Evolutionary conservation across 805 yeast species (phyloP).

Genomic region (Torulaspora quercuum): DNA sequence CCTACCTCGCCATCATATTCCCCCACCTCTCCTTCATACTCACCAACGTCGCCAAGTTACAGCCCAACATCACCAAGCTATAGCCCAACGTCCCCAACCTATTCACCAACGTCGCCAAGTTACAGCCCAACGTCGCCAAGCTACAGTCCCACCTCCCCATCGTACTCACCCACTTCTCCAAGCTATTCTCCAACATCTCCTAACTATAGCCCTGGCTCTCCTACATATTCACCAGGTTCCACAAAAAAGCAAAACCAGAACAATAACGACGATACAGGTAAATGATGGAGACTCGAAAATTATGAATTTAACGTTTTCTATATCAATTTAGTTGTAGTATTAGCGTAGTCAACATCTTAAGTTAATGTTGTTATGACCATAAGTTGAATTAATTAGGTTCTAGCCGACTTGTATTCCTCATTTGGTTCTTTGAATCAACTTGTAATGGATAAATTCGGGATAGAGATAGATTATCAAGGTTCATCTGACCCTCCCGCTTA

Average conservation of each 20-base stretch:
- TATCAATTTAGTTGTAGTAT: slow-evolving; percentile 11
- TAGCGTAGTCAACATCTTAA: no score
- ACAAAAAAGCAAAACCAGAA: slow-evolving; percentile 20
- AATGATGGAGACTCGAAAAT: slow-evolving; percentile 6
- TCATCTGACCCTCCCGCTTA: no score
- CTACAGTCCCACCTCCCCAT: slow-evolving; percentile 44
- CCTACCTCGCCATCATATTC: slow-evolving; percentile 67
- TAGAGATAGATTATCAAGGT: no score
- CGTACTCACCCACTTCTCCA: slow-evolving; percentile 39
- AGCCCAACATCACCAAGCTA: slow-evolving; percentile 50
- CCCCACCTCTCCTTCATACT: slow-evolving; percentile 61
- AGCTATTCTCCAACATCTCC: slow-evolving; percentile 69
- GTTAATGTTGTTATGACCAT: no score
- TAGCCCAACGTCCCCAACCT: slow-evolving; percentile 61
- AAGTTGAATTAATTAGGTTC: no score
- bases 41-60: slow-evolving; percentile 59
- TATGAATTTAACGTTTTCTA: slow-evolving; percentile 7
- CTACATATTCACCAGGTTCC: slow-evolving; percentile 50
- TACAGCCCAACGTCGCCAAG: slow-evolving; percentile 48
- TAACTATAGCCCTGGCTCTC: slow-evolving; percentile 61
- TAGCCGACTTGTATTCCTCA: no score
- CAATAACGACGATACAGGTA: slow-evolving; percentile 12
- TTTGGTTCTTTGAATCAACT: no score
- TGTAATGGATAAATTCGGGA: no score
- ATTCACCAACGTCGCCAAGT: slow-evolving; percentile 58